Conservation (phyloP, 2,329 filamentous ascomycete species). For the Hymenoscyphus scutula region DNA sequence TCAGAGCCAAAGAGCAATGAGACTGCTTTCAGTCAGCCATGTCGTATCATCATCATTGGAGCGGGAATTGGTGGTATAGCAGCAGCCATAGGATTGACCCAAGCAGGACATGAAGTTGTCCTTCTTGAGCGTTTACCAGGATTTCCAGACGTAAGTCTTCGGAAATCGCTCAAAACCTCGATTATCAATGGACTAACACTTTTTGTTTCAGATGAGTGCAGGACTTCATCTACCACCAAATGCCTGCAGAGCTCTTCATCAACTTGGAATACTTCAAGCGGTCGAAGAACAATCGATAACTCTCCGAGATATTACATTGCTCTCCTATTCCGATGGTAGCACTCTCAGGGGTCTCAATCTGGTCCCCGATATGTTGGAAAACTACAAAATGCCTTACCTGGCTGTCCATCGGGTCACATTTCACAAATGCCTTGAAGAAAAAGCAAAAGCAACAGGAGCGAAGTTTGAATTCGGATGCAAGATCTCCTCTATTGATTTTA, state of each 20-base stretch:
- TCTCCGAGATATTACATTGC: neutral
- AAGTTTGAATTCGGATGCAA: neutral
- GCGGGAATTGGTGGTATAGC: neutral
- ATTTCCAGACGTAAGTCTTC: neutral
- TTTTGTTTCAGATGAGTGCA: neutral
- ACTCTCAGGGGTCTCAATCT: neutral
- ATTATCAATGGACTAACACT: neutral
- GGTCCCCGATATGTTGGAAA: neutral
- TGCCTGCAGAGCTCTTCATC: neutral
- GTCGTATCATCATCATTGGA: neutral
- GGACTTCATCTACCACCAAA: neutral
- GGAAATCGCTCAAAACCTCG: neutral
- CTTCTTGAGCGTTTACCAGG: neutral
- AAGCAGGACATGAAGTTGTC: neutral
- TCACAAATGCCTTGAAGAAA: neutral
- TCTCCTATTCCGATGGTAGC: neutral
- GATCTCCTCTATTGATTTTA: neutral
- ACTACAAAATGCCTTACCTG: neutral
- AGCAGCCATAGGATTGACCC: neutral
- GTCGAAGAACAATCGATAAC: neutral
- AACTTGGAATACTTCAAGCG: neutral
- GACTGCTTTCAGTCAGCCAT: too few relatives aligned
- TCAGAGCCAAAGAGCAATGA: too few relatives aligned
- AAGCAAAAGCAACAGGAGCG: neutral
- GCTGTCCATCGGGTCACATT: neutral